Evolutionary conservation across 371 early-diverging fungal species (phyloP).

Genomic region (Rhizopus sp.): DNA sequence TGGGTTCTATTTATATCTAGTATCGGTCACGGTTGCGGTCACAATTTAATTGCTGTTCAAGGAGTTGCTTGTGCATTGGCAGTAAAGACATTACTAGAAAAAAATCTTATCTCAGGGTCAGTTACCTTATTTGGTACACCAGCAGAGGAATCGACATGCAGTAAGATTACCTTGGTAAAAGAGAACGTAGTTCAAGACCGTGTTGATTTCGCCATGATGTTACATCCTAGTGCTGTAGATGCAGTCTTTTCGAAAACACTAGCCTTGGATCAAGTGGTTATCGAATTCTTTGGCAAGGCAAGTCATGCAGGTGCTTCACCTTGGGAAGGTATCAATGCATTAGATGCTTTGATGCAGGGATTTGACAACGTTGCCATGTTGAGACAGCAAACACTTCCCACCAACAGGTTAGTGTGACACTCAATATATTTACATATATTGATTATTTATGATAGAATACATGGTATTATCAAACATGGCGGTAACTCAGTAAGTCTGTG

Average conservation of each 20-base stretch:
- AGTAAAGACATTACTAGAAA: conserved; percentile 54
- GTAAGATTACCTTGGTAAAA: conserved; percentile 71
- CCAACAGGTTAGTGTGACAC: conserved; percentile 33
- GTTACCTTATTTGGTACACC: conserved; percentile 81
- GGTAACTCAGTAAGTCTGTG: conserved; percentile 60
- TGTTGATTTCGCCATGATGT: conserved; percentile 76
- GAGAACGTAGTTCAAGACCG: conserved; percentile 57
- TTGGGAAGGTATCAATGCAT: conserved; percentile 75
- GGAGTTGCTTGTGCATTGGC: conserved; percentile 70
- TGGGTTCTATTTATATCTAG: conserved; percentile 24
- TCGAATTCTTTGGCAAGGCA: conserved; percentile 65
- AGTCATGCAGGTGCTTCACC: conserved; percentile 61
- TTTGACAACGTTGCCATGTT: conserved; percentile 65
- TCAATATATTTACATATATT: neutral
- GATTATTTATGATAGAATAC: conserved; percentile 46
- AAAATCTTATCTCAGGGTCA: conserved; percentile 51
- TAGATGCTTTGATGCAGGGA: conserved; percentile 67
- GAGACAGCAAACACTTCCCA: conserved; percentile 70
- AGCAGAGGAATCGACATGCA: conserved; percentile 74
- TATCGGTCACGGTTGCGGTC: conserved; percentile 70
- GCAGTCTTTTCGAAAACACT: conserved; percentile 35
- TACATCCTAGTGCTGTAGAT: conserved; percentile 42
- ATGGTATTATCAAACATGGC: conserved; percentile 74
- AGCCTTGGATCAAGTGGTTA: conserved; percentile 44
- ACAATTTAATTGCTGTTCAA: conserved; percentile 71